phyloP scores from a whole-genome alignment of 371 early-diverging fungal species.

The Sanchytrium tribonematis region DNA sequence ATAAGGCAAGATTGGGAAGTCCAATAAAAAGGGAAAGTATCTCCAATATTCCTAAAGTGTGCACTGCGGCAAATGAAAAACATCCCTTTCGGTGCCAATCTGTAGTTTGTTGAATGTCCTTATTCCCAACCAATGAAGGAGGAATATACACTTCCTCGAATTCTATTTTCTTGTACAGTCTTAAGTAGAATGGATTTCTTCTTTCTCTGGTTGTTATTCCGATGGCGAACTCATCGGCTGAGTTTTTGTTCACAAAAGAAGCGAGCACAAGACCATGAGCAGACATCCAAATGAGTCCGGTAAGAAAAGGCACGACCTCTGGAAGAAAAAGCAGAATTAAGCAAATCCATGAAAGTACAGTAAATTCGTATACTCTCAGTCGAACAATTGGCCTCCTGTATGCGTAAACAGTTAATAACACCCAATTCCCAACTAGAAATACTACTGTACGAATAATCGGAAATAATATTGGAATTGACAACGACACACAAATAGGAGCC shows the following conservation, averaged over 20 bases:
- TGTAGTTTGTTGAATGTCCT: background rate
- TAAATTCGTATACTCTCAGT: background rate
- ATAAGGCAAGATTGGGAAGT: too few species aligned
- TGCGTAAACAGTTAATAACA: background rate
- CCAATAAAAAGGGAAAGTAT: background rate
- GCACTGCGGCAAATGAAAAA: background rate
- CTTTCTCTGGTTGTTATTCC: background rate
- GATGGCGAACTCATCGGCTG: background rate
- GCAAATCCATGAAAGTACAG: background rate
- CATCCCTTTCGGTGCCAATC: background rate
- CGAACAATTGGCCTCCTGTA: background rate
- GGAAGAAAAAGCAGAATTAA: background rate
- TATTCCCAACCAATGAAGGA: background rate
- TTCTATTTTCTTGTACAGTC: background rate
- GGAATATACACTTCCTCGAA: background rate
- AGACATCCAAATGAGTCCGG: background rate
- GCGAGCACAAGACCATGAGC: background rate
- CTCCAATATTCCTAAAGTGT: background rate
- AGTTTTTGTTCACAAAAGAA: background rate
- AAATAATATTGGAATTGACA: constrained; percentile 1
- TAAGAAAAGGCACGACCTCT: background rate
- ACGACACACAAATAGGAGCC: too few species aligned
- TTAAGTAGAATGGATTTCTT: background rate
- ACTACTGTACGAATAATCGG: background rate
- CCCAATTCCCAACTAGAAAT: background rate